Base-by-base conservation (phyloP, 2,329 filamentous ascomycete species). In the Lomentospora prolificans region DNA sequence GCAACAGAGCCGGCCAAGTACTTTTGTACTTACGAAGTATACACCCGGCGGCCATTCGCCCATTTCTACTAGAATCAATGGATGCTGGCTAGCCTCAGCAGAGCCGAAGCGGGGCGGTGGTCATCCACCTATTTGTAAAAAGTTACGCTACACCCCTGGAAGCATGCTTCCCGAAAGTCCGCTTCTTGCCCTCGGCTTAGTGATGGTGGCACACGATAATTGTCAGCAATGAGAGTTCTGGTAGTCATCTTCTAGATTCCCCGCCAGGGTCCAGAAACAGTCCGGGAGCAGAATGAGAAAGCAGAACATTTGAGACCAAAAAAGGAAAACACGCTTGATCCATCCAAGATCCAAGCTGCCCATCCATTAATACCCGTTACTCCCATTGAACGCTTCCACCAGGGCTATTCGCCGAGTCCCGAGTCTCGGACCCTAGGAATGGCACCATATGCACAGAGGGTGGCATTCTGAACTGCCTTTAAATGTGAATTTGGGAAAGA, bases 111-210 rank as follows among this genome's bases (percentile, higher is more conserved):
- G 44, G 44, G 44, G 44, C 17, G 44, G 44, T 19, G 41, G 41
- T 14, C 44, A n/a, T n/a, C n/a, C n/a, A n/a, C n/a, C n/a, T n/a
- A 48, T 48, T 48, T 48, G 44, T 48, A 48, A 48, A n/a, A 48
- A 25, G 44, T 48, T 48, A 48, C 44, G 44, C 44, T 48, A 48
- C 24, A n/a, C 22, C 10, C 22, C 44, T 22, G 17, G 22, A 25
- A 22, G 6, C 44, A 22, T 6, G 8, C 22, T 48, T 22, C 44
- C 17, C 41, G n/a, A 19, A 19, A 9, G 17, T 22, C 44, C 17
- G 17, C 22, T 48, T 48, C 8, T 52, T 24, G n/a, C 36, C 36
- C 36, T 46, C 52, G 52, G 52, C 52, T 54, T 54, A 54, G 36
- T 46, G 52, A 53, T 44, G 24, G 36, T 54, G 36, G 25, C 52